Conservation (phyloP, 495 filamentous ascomycete species). For the Xylaria grammica region DNA sequence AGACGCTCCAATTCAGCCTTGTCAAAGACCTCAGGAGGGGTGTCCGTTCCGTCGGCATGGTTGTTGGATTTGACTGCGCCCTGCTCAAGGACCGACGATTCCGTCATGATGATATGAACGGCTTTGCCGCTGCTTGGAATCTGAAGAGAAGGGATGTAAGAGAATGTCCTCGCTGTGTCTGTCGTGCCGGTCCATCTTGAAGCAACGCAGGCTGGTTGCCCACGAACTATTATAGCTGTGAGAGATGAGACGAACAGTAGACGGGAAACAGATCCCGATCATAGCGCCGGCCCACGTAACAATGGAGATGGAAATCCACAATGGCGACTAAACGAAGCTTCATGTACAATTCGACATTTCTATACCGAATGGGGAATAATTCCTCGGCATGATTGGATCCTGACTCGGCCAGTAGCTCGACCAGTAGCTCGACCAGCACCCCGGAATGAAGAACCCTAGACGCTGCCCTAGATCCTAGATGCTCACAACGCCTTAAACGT, state of each 20-base stretch:
- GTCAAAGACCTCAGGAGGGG: conserved; percentile 16
- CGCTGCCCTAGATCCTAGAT: too few species aligned
- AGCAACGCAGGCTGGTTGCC: background rate
- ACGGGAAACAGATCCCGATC: too few species aligned
- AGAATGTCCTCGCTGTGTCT: background rate
- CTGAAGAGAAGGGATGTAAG: background rate
- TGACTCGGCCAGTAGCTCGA: background rate
- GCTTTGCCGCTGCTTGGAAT: background rate
- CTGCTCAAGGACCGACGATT: conserved; percentile 17
- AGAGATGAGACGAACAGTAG: too few species aligned
- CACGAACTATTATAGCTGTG: too few species aligned
- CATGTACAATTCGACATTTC: conserved; percentile 23
- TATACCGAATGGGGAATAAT: conserved; percentile 13
- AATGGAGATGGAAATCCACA: conserved; percentile 1
- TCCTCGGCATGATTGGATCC: background rate
- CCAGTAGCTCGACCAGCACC: background rate
- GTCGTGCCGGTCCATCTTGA: background rate
- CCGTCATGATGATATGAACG: conserved; percentile 12
- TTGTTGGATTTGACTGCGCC: conserved; percentile 9
- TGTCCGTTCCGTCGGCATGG: conserved; percentile 21
- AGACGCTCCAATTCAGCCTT: conserved; percentile 64
- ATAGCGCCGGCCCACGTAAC: background rate
- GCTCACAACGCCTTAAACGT: too few species aligned
- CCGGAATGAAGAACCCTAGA: background rate
- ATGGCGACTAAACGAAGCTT: background rate